Conservation (phyloP, 345 rosid genomes). For the Heritiera fomes region DNA sequence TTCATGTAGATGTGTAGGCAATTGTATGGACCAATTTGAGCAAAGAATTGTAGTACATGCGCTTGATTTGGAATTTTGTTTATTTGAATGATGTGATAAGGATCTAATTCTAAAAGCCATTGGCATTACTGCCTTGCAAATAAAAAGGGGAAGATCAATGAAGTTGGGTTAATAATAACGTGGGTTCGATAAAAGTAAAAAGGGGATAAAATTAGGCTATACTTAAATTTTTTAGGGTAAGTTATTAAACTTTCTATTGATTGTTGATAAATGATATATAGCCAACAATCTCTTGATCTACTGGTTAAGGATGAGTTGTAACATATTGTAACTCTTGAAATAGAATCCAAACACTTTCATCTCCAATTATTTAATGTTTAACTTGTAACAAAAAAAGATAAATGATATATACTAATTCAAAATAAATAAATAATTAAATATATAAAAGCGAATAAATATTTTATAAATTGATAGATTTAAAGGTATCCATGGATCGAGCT, state of each 20-base stretch:
- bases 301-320: too few relatives aligned
- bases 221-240: background rate
- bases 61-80: background rate
- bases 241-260: background rate
- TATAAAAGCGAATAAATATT: too few relatives aligned
- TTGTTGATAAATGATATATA: background rate
- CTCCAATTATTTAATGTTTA: too few relatives aligned
- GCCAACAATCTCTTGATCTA: too few relatives aligned
- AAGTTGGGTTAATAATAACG: background rate
- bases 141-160: background rate
- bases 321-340: too few relatives aligned
- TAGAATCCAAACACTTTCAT: too few relatives aligned
- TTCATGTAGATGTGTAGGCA: conserved; percentile 3
- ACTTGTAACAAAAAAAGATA: too few relatives aligned
- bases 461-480: too few relatives aligned
- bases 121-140: background rate
- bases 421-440: too few relatives aligned
- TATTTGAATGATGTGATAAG: background rate
- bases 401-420: too few relatives aligned
- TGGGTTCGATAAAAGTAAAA: background rate
- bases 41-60: background rate
- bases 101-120: background rate
- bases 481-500: too few relatives aligned
- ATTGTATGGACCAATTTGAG: conserved; percentile 4
- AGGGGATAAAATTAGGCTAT: background rate